These are phyloP conservation scores for Phoma herbarum DNA, from an alignment of 2,329 filamentous ascomycete genomes.

Conservation along the genomic window DNA sequence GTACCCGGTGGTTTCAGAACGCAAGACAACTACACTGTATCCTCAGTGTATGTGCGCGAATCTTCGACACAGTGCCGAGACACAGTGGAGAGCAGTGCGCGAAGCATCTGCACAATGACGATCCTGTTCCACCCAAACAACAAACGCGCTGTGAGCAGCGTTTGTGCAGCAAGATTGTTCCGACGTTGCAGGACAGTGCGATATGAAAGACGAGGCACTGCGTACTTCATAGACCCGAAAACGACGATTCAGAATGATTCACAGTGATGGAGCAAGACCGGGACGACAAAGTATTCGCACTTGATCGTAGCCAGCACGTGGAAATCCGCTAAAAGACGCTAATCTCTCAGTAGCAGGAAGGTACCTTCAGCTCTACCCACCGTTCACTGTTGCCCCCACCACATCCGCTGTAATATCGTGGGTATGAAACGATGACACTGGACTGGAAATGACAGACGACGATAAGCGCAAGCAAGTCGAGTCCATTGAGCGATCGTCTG, in stretches of 20 bases:
- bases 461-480: conserved; percentile 52
- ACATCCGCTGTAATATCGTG: too few relatives aligned
- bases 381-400: too few relatives aligned
- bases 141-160: neutral
- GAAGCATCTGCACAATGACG: neutral
- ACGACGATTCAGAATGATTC: neutral
- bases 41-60: neutral
- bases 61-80: neutral
- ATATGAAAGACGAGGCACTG: neutral
- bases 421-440: conserved; percentile 56
- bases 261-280: neutral
- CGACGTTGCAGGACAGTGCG: neutral
- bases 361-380: conserved; percentile 61
- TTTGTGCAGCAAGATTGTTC: neutral
- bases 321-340: neutral
- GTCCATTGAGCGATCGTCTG: conserved; percentile 53
- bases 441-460: conserved; percentile 52
- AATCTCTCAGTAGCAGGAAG: conserved; percentile 33
- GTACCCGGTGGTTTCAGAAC: neutral
- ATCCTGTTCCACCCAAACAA: neutral
- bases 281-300: neutral
- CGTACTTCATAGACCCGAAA: neutral
- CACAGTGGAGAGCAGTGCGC: neutral
- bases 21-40: conserved; percentile 7
- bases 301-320: conserved; percentile 6